Conservation (phyloP, 1,284 basidiomycete genomes). For the Flammula alnicola region DNA sequence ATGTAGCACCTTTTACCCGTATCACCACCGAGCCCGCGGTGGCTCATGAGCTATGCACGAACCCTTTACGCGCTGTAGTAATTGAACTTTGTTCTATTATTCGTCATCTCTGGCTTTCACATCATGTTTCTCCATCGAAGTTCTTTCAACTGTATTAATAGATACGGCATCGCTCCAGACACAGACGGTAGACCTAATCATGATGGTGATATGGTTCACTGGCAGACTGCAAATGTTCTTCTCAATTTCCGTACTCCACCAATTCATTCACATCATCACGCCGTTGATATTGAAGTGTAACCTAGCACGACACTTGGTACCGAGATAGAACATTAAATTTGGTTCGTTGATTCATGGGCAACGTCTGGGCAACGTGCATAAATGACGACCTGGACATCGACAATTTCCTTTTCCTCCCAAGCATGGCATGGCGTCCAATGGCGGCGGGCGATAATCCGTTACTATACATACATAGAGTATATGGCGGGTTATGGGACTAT, state of each 20-base stretch:
- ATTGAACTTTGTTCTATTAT: background rate
- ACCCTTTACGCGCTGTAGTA: background rate
- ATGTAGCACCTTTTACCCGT: background rate
- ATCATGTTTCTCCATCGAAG: background rate
- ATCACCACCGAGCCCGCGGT: background rate
- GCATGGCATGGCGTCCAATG: background rate
- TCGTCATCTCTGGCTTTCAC: background rate
- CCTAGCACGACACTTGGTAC: background rate
- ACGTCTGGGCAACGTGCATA: background rate
- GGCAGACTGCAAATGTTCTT: too few relatives aligned
- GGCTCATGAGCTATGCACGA: background rate
- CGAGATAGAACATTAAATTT: too few relatives aligned
- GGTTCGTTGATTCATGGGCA: too few relatives aligned
- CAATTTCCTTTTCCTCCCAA: background rate
- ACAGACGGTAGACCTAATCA: background rate
- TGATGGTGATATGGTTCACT: too few relatives aligned
- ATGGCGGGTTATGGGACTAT: too few relatives aligned
- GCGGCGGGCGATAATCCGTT: conserved; percentile 1
- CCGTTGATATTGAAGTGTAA: background rate
- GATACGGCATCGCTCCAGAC: background rate
- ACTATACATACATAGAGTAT: background rate
- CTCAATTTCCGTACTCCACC: too few relatives aligned
- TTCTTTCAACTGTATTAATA: background rate
- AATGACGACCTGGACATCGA: background rate
- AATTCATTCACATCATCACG: background rate